Base-by-base conservation (phyloP, 106 monocot species). In the Dendrobium chrysotoxum region DNA sequence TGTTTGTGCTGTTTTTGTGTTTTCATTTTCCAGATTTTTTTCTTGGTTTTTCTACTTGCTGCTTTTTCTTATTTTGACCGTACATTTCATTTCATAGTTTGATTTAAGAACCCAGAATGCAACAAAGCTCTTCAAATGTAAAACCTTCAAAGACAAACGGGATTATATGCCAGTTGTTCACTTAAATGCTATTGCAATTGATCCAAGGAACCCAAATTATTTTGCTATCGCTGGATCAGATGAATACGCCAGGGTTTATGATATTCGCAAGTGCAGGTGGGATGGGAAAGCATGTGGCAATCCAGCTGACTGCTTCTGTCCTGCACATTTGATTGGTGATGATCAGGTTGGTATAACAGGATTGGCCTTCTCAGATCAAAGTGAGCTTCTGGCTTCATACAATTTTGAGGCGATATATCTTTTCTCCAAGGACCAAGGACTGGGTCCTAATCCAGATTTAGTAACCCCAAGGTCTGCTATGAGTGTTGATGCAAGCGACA, bases 331-430 rank as follows among this genome's bases (percentile, higher is more conserved):
- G 72, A 82, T 99, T 76, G 90, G 89, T 67, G 80, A 92, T 41
- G 79, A 79, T 5, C 53, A 81, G 46, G 82, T 90, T 75, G 92
- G 88, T 35, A 91, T 99, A 77, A 95, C 99, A 30, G 95, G 95
- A 10, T 72, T 99, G 82, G 89, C 91, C 35, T 99, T 95, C 83
- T 99, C 98, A 21, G 85, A 91, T 30, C 85, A 85, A 42, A 88
- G 95, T 66, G 98, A 99, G 81, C 88, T 99, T 18, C 80, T 99
- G 13, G 82, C 75, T 18, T 99, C 98, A 4, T 95, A 98, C 75
- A 83, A 81, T 77, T 42, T 85, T 53, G 98, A 99, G 70, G 75
- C 30, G 23, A 99, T 99, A 58, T 99, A 99, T 85, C 91, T 99
- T 28, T 99, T 99, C 82, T 40, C 86, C 2, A 93, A 85, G 84